These are phyloP conservation scores for Hypoxylon sp. DNA, from an alignment of 2,329 filamentous ascomycete genomes.

Conservation along the genomic window DNA sequence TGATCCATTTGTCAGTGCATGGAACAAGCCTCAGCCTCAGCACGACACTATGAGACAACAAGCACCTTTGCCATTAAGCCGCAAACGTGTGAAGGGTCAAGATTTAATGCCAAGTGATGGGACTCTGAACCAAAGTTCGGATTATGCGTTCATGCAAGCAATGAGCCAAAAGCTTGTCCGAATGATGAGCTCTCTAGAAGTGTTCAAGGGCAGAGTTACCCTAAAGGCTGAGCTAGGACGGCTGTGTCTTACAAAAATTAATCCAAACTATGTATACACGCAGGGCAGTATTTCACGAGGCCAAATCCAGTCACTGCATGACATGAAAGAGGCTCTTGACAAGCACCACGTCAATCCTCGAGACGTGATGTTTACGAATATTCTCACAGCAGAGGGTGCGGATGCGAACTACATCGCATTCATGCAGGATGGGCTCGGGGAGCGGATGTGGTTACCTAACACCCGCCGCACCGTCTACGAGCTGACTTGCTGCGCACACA, in stretches of 20 bases:
- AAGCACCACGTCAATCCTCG: constrained; percentile 15
- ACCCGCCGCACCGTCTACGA: constrained; percentile 47
- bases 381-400: constrained; percentile 41
- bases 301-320: constrained; percentile 2
- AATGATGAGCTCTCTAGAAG: constrained; percentile 30
- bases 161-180: constrained; percentile 33
- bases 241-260: constrained; percentile 39
- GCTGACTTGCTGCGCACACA: constrained; percentile 39
- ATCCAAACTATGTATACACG: constrained; percentile 13
- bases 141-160: constrained; percentile 29
- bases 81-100: background rate
- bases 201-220: constrained; percentile 33
- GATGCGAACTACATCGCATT: constrained; percentile 48
- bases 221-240: constrained; percentile 43
- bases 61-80: constrained; percentile 13
- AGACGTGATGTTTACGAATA: constrained; percentile 35
- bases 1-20: constrained; percentile 18
- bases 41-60: constrained; percentile 43
- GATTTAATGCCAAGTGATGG: background rate
- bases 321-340: constrained; percentile 33
- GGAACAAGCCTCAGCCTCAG: background rate
- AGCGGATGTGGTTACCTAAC: constrained; percentile 33
- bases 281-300: background rate
- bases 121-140: constrained; percentile 13
- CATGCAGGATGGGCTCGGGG: constrained; percentile 29